Evolutionary conservation across 176 grass and related monocot species (phyloP), one percentile per base, ranked within the genome.

Genomic region (Eleusine indica): DNA sequence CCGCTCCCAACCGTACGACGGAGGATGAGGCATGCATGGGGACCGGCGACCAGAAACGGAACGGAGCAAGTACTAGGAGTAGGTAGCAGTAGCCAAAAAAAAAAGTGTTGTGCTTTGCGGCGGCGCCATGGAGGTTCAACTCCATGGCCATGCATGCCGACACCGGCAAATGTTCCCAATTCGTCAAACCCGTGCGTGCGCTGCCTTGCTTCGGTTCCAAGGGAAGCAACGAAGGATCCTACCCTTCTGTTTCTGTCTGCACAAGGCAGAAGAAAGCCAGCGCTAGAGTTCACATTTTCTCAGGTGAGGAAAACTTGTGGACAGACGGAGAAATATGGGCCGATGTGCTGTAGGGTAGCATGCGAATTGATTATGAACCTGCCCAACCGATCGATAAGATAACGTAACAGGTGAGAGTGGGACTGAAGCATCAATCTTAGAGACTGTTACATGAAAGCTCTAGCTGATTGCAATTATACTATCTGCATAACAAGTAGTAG

Each of bases 151-250:
- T 63, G 85, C 77, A 28, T 22, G 69, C 80, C 77, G 88, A 66
- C 78, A 84, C 79, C 75, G 84, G 80, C 80, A 6, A 6, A 38
- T 1, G 49, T 54, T 63, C 28, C 0, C 19, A 0, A 9, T 58
- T 65, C 12, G 70, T 87, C 88, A 86, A 90, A 79, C 79, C 61
- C 73, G 32, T 35, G 32, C 52, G 61, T 83, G 84, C 49, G 29
- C 38, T 32, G 49, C 51, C 52, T 70, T 74, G 9, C 84, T 90
- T 90, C 25, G 8, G 56, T 87, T 80, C 25, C 75, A 80, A 63
- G 43, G 22, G 61, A 90, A 83, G 80, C 69, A 25, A 69, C 67
- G 61, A 51, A n/a, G 37, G 48, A 49, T 81, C 58, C 66, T 43
- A 81, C 28, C 58, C 66, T 43, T 85, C 28, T n/a, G 16, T 68